Base-by-base conservation (phyloP, 192 early-diverging fungal genomes). In the Spizellomyces sp. region DNA sequence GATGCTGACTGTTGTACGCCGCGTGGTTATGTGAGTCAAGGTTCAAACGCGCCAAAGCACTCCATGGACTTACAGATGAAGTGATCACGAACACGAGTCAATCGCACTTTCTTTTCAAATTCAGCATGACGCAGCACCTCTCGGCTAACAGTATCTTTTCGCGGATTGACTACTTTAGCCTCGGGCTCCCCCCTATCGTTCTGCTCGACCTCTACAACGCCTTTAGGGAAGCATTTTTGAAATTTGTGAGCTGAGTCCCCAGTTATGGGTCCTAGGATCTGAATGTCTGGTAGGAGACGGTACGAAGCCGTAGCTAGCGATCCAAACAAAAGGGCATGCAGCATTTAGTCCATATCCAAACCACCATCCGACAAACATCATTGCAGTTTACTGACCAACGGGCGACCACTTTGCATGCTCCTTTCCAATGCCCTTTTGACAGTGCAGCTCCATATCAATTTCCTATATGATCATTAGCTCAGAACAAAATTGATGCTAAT, bases 351-450 rank as follows among this genome's bases (percentile, higher is more conserved):
- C 4, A n/a, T 54, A 19, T 54, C 50, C 48, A 9, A 19, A 12
- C 10, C 44, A 1, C 1, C 44, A 66, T 9, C 0, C 1, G 19
- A 48, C 41, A 66, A n/a, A n/a, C n/a, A n/a, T n/a, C n/a, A 66
- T 14, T 6, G 6, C n/a, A 0, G 27, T 0, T 42, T 44, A 79
- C 73, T 69, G 46, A 86, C 85, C 86, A 27, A 97, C 96, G 9
- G 97, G 97, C 5, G 95, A 97, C 85, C 90, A 99, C 69, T 99
- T 99, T 67, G 96, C 95, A 64, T 99, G 97, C 70, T 97, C 95
- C 77, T 92, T 90, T 44, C 96, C 97, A 57, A 94, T 83, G 12
- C 97, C 96, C 82, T 97, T 98, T 45, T 87, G 85, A 75, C 91
- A 93, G 75, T 98, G 96, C 62, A 94, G 68, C 73, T 94, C 93